Percentiles rank a stretch among this genome's conserved stretches.
Conservation (phyloP, 108 stramenopile species). For the Phaeodactylum tricornutum region DNA sequence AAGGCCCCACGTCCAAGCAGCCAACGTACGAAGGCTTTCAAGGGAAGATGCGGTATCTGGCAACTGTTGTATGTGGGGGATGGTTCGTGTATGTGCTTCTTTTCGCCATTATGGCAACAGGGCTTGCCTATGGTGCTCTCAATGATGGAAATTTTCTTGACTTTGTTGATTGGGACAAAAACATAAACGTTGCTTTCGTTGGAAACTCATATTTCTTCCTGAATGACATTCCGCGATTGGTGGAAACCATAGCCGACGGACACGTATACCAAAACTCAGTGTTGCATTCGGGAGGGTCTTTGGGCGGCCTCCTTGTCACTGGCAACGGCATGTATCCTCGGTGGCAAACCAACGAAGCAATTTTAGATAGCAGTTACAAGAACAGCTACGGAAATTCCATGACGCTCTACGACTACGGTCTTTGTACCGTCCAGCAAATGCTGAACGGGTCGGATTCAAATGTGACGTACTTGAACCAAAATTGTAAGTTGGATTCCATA, state of each 20-base stretch:
- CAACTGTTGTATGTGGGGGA: background rate
- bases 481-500: too few relatives aligned
- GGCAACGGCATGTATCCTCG: slow-evolving; percentile 51
- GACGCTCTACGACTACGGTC: slow-evolving; percentile 39
- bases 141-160: too few relatives aligned
- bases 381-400: slow-evolving; percentile 6
- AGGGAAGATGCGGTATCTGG: too few relatives aligned
- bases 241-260: slow-evolving; percentile 14
- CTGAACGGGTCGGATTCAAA: slow-evolving; percentile 24
- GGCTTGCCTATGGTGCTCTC: slow-evolving; percentile 4
- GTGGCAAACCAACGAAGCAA: slow-evolving; percentile 27
- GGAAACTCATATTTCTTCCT: slow-evolving; percentile 41
- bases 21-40: too few relatives aligned
- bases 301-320: slow-evolving; percentile 19
- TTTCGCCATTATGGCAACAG: slow-evolving; percentile 3
- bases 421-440: slow-evolving; percentile 43
- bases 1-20: too few relatives aligned
- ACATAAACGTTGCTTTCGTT: slow-evolving; percentile 28
- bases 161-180: slow-evolving; percentile 4
- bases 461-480: slow-evolving; percentile 14
- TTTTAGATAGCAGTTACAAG: slow-evolving; percentile 11
- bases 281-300: slow-evolving; percentile 19
- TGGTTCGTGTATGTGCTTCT: background rate
- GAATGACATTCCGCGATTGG: slow-evolving; percentile 47
- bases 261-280: slow-evolving; percentile 37